Base-by-base conservation (phyloP, 352 stramenopile genomes). In the Elongisporangium prolatum region DNA sequence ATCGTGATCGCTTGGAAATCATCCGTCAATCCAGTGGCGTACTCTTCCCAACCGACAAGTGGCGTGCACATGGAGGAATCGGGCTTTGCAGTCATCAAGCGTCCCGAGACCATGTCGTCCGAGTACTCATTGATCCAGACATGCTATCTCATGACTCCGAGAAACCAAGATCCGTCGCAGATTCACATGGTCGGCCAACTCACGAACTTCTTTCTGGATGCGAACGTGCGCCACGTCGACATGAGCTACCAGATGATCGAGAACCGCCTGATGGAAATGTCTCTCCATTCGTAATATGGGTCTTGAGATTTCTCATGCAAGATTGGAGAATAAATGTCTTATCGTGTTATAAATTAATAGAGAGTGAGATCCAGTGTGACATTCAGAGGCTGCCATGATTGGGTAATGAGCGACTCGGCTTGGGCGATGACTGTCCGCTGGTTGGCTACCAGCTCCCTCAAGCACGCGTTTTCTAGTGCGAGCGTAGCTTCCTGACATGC, bases 151-250 rank as follows among this genome's bases (percentile, higher is more conserved):
- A 74, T 85, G 47, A 68, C 73, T 2, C 80, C 80, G 22, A 44
- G 9, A 11, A 44, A 4, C 34, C 34, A 13, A 17, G 34, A 44
- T 44, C 34, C 34, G 34, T 44, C 34, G 10, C 73, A 84, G 52
- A 75, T 87, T 56, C 74, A 71, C 40, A 86, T 81, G 65, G 67
- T 84, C 48, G 77, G 67, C 34, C 76, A 77, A 56, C 63, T 89
- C 51, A 84, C 75, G 13, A 73, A 89, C 47, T 89, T 89, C 67
- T 71, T 89, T 51, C 68, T 88, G 38, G 73, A 88, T 48, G 81
- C 72, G 54, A 72, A 82, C 38, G 69, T 68, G 14, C 64, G 75
- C 60, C 34, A 75, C 59, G 67, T 83, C 24, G 58, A 55, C 1
- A 62, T 61, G 50, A 75, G 69, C 21, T 69, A 72, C 47, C 63